Evolutionary conservation across 441 rosid species (phyloP), one percentile per base, ranked within the genome.

Genomic region (Erodium chrysanthum): DNA sequence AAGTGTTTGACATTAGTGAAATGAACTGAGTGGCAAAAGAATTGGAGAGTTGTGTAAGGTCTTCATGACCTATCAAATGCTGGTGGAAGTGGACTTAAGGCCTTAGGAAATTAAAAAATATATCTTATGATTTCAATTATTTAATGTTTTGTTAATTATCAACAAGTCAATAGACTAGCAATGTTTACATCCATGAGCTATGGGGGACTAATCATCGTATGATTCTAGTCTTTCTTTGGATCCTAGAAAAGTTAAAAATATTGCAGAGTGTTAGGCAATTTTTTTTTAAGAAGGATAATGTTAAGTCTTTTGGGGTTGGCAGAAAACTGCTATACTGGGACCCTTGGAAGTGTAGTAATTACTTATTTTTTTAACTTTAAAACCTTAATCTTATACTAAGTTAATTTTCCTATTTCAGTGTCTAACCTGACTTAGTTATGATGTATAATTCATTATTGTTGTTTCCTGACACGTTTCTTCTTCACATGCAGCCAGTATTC

Each of bases 401-500:
- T 6, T 44, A 40, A 5, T 44, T 44, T 44, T 44, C 52, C 14
- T 44, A 44, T 44, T 12, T 44, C 52, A 11, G 6, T 44, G 52
- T 2, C 15, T 12, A 14, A n/a, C 17, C 4, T 44, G 52, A n/a
- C 22, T 11, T 18, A 8, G 8, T 33, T 63, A 4, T 44, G 63
- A 4, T 44, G 63, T 14, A 33, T 61, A 15, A 18, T 50, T 68
- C 59, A 31, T 8, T 42, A 6, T 65, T 63, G 62, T 59, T 12
- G 62, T 21, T 40, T 46, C 1, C 12, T 48, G 46, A 10, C 23
- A 20, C 4, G 23, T 58, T 50, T 20, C 40, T 69, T 69, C 54
- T 64, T 76, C 29, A 7, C 71, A 44, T 81, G 83, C 90, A 89
- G 92, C 86, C 96, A 65, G 88, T 90, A 65, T 83, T 83, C 70